Percentiles rank a stretch among this genome's conserved stretches.
These are phyloP conservation scores for Epichloe coenophiala DNA, from an alignment of 2,329 filamentous ascomycete species.

Conservation along the genomic window DNA sequence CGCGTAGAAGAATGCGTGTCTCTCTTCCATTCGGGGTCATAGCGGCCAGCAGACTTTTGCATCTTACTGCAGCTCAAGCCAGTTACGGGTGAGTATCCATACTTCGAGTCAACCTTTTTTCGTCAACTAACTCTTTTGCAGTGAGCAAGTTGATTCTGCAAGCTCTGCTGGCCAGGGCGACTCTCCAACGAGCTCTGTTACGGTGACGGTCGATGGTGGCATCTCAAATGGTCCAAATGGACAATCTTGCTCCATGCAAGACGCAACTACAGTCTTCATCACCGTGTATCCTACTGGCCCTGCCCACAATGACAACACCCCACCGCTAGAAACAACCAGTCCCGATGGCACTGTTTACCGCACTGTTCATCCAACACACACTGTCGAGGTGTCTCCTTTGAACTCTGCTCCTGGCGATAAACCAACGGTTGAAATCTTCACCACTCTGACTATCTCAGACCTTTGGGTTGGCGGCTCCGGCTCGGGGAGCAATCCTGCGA, in stretches of 20 bases:
- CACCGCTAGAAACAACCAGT: constrained; percentile 5
- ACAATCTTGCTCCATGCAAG: constrained; percentile 25
- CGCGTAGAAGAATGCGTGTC: constrained; percentile 24
- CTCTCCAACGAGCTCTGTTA: constrained; percentile 3
- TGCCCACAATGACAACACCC: constrained; percentile 5
- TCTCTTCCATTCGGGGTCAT: constrained; percentile 22
- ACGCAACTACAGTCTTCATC: constrained; percentile 33
- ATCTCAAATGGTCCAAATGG: constrained; percentile 3
- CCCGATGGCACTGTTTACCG: constrained; percentile 10
- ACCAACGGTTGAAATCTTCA: constrained; percentile 17
- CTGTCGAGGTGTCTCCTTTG: constrained; percentile 14
- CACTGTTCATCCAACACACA: constrained; percentile 14
- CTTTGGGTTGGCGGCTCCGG: constrained; percentile 16
- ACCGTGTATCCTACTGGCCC: constrained; percentile 27
- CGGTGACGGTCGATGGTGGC: constrained; percentile 3
- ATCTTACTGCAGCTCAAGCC: constrained; percentile 18
- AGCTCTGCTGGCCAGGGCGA: constrained; percentile 4
- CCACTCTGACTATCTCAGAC: constrained; percentile 21
- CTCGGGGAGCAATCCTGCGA: constrained; percentile 3
- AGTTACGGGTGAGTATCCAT: constrained; percentile 19
- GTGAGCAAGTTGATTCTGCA: constrained; percentile 6
- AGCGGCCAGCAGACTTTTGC: constrained; percentile 21
- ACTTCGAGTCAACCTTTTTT: neutral
- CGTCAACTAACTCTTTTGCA: constrained; percentile 2
- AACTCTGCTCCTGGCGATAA: constrained; percentile 6